Percentiles rank a stretch among this genome's conserved stretches.
Conservation (phyloP, 2,329 filamentous ascomycete species). For the Scedosporium apiospermum region DNA sequence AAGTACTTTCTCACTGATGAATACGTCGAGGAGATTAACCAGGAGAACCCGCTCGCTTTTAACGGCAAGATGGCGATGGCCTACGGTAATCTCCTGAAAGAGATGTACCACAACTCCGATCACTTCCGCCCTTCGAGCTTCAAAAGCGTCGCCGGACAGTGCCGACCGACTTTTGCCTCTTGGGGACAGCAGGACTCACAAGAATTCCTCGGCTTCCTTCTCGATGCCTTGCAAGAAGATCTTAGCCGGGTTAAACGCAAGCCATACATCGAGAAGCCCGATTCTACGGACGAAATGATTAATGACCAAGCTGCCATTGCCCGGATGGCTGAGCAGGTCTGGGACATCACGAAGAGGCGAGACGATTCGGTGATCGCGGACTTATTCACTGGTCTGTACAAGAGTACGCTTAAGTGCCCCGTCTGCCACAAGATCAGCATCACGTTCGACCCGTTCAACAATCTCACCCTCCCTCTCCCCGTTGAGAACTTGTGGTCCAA, state of each 20-base stretch:
- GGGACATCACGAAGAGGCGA: constrained; percentile 82
- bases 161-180: constrained; percentile 79
- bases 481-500: constrained; percentile 75
- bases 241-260: constrained; percentile 90
- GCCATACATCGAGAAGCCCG: constrained; percentile 94
- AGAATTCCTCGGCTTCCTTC: constrained; percentile 88
- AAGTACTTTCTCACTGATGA: constrained; percentile 76
- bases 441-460: constrained; percentile 96
- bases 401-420: constrained; percentile 91
- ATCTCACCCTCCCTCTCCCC: constrained; percentile 82
- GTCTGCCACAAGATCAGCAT: constrained; percentile 92
- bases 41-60: constrained; percentile 75
- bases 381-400: constrained; percentile 95
- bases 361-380: constrained; percentile 95
- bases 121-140: constrained; percentile 62
- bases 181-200: constrained; percentile 97
- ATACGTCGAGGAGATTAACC: constrained; percentile 75
- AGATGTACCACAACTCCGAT: constrained; percentile 64
- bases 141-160: constrained; percentile 45
- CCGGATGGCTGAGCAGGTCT: constrained; percentile 78
- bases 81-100: constrained; percentile 66
- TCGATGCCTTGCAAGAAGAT: constrained; percentile 92
- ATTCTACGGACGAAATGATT: constrained; percentile 95
- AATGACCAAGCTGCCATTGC: constrained; percentile 70
- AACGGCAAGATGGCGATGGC: constrained; percentile 77